Conservation (phyloP, 148 eudicot species). For the Cornus kousa region DNA sequence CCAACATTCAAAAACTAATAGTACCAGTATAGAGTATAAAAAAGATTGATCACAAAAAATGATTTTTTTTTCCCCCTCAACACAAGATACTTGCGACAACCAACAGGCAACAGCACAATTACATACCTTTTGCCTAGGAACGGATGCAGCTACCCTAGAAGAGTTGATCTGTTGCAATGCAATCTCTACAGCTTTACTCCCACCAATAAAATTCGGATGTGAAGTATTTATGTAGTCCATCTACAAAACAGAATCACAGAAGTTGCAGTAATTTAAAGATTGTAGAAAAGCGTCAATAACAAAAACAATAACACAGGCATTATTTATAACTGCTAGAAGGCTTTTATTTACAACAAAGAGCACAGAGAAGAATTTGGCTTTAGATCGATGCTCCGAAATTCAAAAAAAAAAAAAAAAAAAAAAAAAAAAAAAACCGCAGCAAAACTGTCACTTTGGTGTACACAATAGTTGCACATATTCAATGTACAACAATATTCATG, state of each 20-base stretch:
- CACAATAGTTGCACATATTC: background rate
- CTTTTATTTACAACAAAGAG: background rate
- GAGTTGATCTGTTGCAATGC: conserved; percentile 65
- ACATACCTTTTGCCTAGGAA: conserved; percentile 60
- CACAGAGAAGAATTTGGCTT: background rate
- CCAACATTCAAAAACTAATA: background rate
- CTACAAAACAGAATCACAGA: conserved; percentile 30
- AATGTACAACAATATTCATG: background rate
- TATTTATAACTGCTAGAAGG: background rate
- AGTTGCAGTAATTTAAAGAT: background rate
- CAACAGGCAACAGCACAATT: background rate
- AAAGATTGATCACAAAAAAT: background rate
- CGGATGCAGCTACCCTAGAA: conserved; percentile 43
- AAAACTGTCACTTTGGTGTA: background rate
- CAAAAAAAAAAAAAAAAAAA: background rate
- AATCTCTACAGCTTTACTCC: conserved; percentile 82
- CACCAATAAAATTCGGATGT: conserved; percentile 85
- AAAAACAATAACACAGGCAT: background rate
- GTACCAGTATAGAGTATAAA: too few relatives aligned
- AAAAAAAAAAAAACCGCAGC: background rate
- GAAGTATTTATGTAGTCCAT: conserved; percentile 98
- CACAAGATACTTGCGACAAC: too few relatives aligned
- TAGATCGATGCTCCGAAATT: background rate
- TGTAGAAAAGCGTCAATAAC: background rate
- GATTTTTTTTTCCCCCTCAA: too few relatives aligned